Evolutionary conservation across 768 basidiomycete species (phyloP).

Genomic region (Psilocybe cyanescens): DNA sequence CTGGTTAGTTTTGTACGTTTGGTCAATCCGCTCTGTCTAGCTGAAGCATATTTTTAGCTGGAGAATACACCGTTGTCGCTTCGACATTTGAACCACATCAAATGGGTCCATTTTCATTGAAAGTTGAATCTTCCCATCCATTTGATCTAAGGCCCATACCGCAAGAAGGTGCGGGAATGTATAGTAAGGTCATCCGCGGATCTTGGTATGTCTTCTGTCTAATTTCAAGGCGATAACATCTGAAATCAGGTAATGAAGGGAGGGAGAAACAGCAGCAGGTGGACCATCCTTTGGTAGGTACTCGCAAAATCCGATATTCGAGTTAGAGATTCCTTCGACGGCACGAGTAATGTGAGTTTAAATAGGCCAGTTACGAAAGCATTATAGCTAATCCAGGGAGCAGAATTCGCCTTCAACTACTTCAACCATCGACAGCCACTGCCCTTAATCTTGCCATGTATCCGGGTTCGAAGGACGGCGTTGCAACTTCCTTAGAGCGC

Average conservation of each 20-base stretch:
- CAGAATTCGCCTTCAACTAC: constrained; percentile 76
- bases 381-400: not conserved
- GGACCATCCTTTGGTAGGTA: constrained; percentile 72
- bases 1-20: constrained; percentile 42
- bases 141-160: constrained; percentile 71
- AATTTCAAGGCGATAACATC: not conserved
- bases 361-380: not conserved
- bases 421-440: constrained; percentile 43
- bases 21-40: constrained; percentile 1
- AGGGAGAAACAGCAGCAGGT: constrained; percentile 60
- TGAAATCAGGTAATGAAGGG: constrained; percentile 44
- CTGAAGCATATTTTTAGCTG: constrained; percentile 47
- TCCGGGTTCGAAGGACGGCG: constrained; percentile 27
- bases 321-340: constrained; percentile 53
- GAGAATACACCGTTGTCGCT: constrained; percentile 81
- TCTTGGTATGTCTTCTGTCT: constrained; percentile 58
- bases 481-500: constrained; percentile 19
- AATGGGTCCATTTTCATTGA: constrained; percentile 66
- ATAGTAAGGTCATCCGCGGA: constrained; percentile 65
- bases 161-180: constrained; percentile 94
- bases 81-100: constrained; percentile 83
- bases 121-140: constrained; percentile 61
- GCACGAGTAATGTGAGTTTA: constrained; percentile 61
- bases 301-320: constrained; percentile 68
- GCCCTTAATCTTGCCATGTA: constrained; percentile 69